Evolutionary conservation across 2,329 filamentous ascomycete genomes (phyloP).

Genomic region (Colletotrichum sp.): DNA sequence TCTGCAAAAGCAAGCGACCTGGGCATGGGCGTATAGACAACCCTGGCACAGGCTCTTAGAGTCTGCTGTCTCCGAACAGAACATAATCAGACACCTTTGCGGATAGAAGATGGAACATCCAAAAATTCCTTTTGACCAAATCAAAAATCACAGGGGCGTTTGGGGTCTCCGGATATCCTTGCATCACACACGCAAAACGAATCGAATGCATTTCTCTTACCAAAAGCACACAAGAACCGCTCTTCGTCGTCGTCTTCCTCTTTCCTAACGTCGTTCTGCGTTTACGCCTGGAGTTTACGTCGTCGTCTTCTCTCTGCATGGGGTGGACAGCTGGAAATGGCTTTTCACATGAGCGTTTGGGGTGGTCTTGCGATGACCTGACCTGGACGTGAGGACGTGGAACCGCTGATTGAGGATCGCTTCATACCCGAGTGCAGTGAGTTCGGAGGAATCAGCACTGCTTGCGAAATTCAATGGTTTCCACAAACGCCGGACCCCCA

Average conservation of each 20-base stretch:
- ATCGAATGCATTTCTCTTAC: constrained; percentile 36
- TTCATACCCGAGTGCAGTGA: constrained; percentile 62
- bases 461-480: constrained; percentile 67
- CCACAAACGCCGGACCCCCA: constrained; percentile 29
- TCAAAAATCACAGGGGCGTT: constrained; percentile 64
- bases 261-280: neutral
- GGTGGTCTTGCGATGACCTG: constrained; percentile 35
- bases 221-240: constrained; percentile 36
- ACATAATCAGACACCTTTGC: constrained; percentile 55
- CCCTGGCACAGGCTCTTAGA: constrained; percentile 38
- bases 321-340: constrained; percentile 64
- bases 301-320: constrained; percentile 45
- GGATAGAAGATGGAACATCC: constrained; percentile 75
- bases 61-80: constrained; percentile 40
- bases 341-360: constrained; percentile 61
- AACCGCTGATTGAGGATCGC: constrained; percentile 67
- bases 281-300: constrained; percentile 17
- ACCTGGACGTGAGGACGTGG: constrained; percentile 64
- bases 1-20: constrained; percentile 57
- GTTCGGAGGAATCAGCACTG: constrained; percentile 51
- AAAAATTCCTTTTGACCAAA: constrained; percentile 59
- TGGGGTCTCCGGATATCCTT: constrained; percentile 81
- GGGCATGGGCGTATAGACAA: constrained; percentile 57
- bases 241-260: neutral
- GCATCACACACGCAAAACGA: constrained; percentile 53